Evolutionary conservation across 345 rosid species (phyloP).

Genomic region (Pelargonium nanum): DNA sequence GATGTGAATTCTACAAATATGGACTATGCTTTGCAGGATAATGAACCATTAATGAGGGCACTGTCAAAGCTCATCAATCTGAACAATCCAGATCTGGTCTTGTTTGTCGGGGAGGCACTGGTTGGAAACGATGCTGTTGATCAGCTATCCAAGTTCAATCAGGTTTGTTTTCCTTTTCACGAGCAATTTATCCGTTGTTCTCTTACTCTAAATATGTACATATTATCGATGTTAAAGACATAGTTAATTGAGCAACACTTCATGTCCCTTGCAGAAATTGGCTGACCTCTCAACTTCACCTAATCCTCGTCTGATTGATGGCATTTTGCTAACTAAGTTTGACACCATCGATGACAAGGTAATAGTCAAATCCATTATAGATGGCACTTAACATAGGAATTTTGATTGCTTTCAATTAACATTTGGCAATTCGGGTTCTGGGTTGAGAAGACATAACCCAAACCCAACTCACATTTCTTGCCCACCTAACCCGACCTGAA

Average conservation of each 20-base stretch:
- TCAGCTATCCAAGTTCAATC: slow-evolving; percentile 88
- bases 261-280: slow-evolving; percentile 63
- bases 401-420: background rate
- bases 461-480: too few species aligned
- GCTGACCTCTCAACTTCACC: slow-evolving; percentile 78
- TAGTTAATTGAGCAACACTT: background rate
- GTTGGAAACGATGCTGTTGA: slow-evolving; percentile 99
- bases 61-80: slow-evolving; percentile 82
- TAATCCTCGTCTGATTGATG: slow-evolving; percentile 71
- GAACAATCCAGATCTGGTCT: slow-evolving; percentile 80
- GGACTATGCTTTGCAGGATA: slow-evolving; percentile 39
- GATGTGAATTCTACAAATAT: background rate
- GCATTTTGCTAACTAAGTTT: slow-evolving; percentile 88
- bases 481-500: too few species aligned
- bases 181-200: too few species aligned
- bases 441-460: too few species aligned
- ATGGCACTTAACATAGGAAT: too few species aligned
- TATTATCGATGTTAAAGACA: too few species aligned
- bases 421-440: background rate
- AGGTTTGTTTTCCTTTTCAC: slow-evolving; percentile 33
- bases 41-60: slow-evolving; percentile 98
- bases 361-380: background rate
- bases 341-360: slow-evolving; percentile 99
- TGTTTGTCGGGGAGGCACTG: slow-evolving; percentile 98
- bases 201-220: too few species aligned